phyloP scores from a whole-genome alignment of 116 monocot species.

The Iris pallida region DNA sequence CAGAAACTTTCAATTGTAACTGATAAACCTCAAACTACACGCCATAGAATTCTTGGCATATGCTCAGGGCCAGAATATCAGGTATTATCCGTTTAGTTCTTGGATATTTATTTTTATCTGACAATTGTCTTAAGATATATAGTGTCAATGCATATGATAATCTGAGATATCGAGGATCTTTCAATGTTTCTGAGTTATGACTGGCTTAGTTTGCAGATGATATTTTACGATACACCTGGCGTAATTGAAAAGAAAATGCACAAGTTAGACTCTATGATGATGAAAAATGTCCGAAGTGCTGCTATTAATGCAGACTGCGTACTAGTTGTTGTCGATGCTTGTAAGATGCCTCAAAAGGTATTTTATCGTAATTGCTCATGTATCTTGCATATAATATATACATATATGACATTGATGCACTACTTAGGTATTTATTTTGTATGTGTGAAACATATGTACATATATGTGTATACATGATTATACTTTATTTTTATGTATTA shows the following conservation, averaged over 20 bases:
- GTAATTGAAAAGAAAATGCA: conserved; percentile 83
- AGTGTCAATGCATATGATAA: too few relatives aligned
- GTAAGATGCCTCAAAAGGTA: conserved; percentile 77
- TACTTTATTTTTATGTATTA: not conserved
- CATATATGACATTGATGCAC: not conserved
- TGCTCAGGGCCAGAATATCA: conserved; percentile 80
- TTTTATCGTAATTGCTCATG: not conserved
- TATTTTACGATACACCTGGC: conserved; percentile 93
- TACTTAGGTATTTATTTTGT: too few relatives aligned
- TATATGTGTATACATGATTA: too few relatives aligned
- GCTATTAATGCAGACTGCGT: conserved; percentile 80
- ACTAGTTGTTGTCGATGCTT: conserved; percentile 82
- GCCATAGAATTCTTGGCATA: conserved; percentile 88
- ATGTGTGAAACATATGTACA: too few relatives aligned
- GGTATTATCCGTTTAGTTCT: conserved; percentile 43
- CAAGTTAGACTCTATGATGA: conserved; percentile 87
- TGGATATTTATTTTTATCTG: not conserved
- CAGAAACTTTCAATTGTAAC: conserved; percentile 97
- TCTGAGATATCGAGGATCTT: too few relatives aligned
- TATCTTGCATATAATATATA: not conserved
- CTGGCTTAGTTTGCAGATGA: conserved; percentile 75
- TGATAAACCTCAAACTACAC: conserved; percentile 88
- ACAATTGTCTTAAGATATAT: too few relatives aligned
- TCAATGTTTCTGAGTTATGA: too few relatives aligned
- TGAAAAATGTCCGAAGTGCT: conserved; percentile 85